Percentiles rank a stretch among this genome's conserved stretches.
These are phyloP conservation scores for Rhododendron molle DNA, from an alignment of 148 eudicot species.

Conservation along the genomic window DNA sequence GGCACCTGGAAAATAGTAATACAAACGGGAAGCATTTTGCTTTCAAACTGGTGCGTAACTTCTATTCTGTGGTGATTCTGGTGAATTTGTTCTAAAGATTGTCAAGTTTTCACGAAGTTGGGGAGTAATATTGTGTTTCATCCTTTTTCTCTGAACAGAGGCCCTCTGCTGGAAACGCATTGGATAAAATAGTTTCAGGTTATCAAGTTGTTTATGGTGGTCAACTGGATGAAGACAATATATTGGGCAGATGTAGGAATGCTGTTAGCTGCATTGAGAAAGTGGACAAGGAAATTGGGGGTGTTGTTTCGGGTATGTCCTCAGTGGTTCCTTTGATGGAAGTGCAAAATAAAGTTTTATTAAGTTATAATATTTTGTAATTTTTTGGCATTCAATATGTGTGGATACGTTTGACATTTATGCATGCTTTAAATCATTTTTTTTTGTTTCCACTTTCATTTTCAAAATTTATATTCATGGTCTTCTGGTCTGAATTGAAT, in stretches of 20 bases:
- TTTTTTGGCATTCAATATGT: background rate
- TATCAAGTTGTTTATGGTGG: slow-evolving; percentile 66
- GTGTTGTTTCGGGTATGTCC: slow-evolving; percentile 50
- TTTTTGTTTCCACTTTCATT: background rate
- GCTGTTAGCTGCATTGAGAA: slow-evolving; percentile 63
- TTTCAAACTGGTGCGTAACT: slow-evolving; percentile 54
- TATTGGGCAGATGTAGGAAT: slow-evolving; percentile 58
- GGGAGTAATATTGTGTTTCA: background rate
- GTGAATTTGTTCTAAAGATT: background rate
- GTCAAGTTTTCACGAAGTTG: background rate
- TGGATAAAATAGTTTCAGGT: slow-evolving; percentile 75
- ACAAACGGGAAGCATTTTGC: background rate
- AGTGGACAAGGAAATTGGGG: slow-evolving; percentile 58
- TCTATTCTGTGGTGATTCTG: background rate
- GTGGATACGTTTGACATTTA: background rate
- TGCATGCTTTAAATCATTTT: background rate
- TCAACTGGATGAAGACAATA: slow-evolving; percentile 68
- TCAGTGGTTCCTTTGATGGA: background rate
- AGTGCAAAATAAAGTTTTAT: background rate
- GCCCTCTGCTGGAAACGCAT: slow-evolving; percentile 43
- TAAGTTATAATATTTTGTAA: background rate
- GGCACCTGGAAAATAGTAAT: slow-evolving; percentile 42
- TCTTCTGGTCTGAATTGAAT: background rate
- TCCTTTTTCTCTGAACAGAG: slow-evolving; percentile 32
- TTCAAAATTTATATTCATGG: background rate